phyloP scores from a whole-genome alignment of 2,329 filamentous ascomycete species.

The Zymoseptoria brevis region DNA sequence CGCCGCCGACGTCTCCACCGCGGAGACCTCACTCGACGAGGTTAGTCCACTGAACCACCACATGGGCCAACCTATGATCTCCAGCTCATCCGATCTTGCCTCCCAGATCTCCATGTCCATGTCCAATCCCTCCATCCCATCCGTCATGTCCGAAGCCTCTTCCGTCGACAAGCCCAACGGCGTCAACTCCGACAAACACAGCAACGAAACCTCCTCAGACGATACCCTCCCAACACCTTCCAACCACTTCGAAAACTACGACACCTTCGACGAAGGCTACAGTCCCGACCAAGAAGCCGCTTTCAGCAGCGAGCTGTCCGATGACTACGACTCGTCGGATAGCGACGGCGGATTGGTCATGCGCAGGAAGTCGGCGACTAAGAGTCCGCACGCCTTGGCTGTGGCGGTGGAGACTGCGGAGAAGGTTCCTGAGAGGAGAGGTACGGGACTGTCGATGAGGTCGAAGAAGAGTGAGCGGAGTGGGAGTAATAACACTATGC shows the following conservation, averaged over 20 bases:
- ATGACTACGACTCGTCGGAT: conserved; percentile 34
- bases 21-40: conserved; percentile 27
- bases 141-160: conserved; percentile 41
- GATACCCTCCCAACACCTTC: conserved; percentile 27
- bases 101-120: conserved; percentile 43
- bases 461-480: conserved; percentile 38
- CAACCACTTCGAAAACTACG: conserved; percentile 17
- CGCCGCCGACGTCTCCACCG: conserved; percentile 14
- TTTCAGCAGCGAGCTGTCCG: conserved; percentile 34
- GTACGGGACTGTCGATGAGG: conserved; percentile 24
- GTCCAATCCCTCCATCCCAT: conserved; percentile 45
- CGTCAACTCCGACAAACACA: conserved; percentile 24
- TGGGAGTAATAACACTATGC: conserved; percentile 44
- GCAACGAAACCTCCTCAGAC: conserved; percentile 29
- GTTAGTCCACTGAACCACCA: conserved; percentile 33
- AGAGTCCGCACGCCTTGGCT: conserved; percentile 7
- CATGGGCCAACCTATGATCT: conserved; percentile 27
- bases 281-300: conserved; percentile 26
- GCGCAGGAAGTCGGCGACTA: conserved; percentile 24
- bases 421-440: conserved; percentile 16
- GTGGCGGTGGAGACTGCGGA: conserved; percentile 8
- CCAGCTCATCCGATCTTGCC: conserved; percentile 43
- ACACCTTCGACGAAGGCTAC: conserved; percentile 28
- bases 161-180: conserved; percentile 31
- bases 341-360: conserved; percentile 35